Evolutionary conservation across 176 grass and related monocot genomes (phyloP), one percentile per base, ranked within the genome.

Genomic region (Elymus sibiricus): DNA sequence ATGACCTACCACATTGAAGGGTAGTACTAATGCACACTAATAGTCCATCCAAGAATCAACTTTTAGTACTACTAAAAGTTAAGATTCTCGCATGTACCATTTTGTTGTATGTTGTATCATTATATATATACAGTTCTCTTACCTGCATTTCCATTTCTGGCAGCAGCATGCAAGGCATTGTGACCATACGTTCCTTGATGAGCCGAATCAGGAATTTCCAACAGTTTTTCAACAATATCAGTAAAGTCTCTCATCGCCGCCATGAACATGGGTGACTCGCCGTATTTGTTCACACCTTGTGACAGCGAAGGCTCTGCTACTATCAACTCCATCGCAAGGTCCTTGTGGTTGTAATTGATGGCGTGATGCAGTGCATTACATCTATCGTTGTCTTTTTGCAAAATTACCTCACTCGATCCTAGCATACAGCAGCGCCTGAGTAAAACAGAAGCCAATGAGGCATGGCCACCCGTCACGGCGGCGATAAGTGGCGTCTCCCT

Each of bases 261-360:
- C 0, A 82, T 37, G 67, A 43, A 86, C 78, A 90, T 70, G 0
- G 88, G 78, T 14, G 88, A 90, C 40, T 82, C 83, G 0, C 70
- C 12, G 17, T 13, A 13, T 0, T 53, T 28, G 46, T 49, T 62
- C 5, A 69, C 65, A 21, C 2, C 16, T 37, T 37, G 15, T 1
- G 65, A 37, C 16, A 69, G 32, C 0, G 6, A 12, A 12, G 42
- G 59, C 24, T 60, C 11, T 6, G 15, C 58, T 6, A 0, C 7
- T n/a, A 86, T 76, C 77, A 82, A 3, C 11, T 70, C 17, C 11
- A 77, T 11, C 0, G 77, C 76, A 49, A 90, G 42, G 2, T 70
- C 1, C 5, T 1, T 27, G 1, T 76, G 68, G 3, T 76, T 82
- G 2, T 17, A 16, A 26, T 55, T 22, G 4, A 82, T 14, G 19